These are phyloP conservation scores for Cryptococcus maquisensis DNA, from an alignment of 1,284 basidiomycete genomes.

Conservation along the genomic window DNA sequence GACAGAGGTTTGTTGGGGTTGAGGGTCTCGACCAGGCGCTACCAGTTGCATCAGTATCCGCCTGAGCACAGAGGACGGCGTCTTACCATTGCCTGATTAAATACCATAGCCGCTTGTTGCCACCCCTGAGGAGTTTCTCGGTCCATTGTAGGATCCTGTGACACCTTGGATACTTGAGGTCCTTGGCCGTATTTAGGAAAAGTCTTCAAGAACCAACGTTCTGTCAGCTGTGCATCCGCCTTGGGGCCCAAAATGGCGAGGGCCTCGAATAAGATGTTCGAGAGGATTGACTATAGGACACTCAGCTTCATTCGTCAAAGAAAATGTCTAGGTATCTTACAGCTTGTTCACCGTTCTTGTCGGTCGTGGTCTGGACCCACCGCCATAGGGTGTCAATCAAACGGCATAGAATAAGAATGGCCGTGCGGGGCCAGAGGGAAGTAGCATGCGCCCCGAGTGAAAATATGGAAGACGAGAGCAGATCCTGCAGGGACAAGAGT, in stretches of 20 bases:
- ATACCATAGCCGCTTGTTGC: background rate
- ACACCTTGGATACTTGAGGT: slow-evolving; percentile 5
- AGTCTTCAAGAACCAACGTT: slow-evolving; percentile 28
- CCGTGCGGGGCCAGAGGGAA: slow-evolving; percentile 11
- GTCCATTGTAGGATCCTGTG: background rate
- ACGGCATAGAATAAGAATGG: slow-evolving; percentile 11
- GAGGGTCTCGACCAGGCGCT: slow-evolving; percentile 1
- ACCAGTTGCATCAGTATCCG: background rate
- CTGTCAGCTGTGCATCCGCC: slow-evolving; percentile 20
- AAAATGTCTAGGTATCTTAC: slow-evolving; percentile 14
- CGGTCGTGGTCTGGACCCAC: slow-evolving; percentile 27
- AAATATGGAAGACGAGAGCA: slow-evolving; percentile 13
- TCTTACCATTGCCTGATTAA: slow-evolving; percentile 17
- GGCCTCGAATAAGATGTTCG: slow-evolving; percentile 21
- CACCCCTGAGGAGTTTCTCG: too few relatives aligned
- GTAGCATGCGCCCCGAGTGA: slow-evolving; percentile 17
- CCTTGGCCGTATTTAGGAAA: slow-evolving; percentile 23
- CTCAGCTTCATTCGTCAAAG: background rate
- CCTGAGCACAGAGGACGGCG: too few relatives aligned
- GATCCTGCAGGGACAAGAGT: slow-evolving; percentile 3
- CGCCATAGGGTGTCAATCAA: slow-evolving; percentile 22
- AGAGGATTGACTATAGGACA: slow-evolving; percentile 25
- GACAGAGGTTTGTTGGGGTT: slow-evolving; percentile 3
- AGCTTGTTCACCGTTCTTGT: slow-evolving; percentile 34
- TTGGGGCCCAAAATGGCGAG: slow-evolving; percentile 27